These are phyloP conservation scores for Pichia nakasei DNA, from an alignment of 805 yeast genomes.

Conservation along the genomic window DNA sequence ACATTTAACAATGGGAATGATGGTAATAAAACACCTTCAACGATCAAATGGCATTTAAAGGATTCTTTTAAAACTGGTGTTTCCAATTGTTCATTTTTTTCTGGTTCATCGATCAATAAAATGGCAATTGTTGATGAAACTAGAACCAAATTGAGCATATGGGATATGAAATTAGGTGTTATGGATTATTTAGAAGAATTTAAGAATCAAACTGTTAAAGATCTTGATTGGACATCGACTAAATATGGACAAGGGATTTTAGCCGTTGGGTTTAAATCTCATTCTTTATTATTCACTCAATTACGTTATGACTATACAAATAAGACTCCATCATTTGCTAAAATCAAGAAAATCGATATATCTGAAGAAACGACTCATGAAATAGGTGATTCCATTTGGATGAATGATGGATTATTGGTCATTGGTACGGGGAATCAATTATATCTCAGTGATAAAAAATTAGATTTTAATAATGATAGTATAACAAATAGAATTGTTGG, in stretches of 20 bases:
- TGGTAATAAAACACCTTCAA: neutral
- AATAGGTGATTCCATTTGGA: slow-evolving; percentile 88
- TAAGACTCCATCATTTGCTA: slow-evolving; percentile 64
- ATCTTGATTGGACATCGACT: slow-evolving; percentile 84
- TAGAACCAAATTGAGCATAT: slow-evolving; percentile 50
- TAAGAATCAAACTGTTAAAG: slow-evolving; percentile 37
- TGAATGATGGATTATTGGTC: slow-evolving; percentile 66
- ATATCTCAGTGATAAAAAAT: slow-evolving; percentile 63
- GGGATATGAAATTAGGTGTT: slow-evolving; percentile 66
- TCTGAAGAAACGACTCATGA: slow-evolving; percentile 63
- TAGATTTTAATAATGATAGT: slow-evolving; percentile 44
- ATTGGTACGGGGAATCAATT: slow-evolving; percentile 88
- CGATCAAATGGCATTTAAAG: slow-evolving; percentile 45
- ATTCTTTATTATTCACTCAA: slow-evolving; percentile 67
- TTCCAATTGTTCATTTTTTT: slow-evolving; percentile 40
- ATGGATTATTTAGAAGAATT: slow-evolving; percentile 51
- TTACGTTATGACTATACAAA: slow-evolving; percentile 85
- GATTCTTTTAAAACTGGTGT: slow-evolving; percentile 49
- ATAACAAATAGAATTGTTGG: slow-evolving; percentile 49
- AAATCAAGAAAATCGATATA: slow-evolving; percentile 65
- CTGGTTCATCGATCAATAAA: slow-evolving; percentile 70
- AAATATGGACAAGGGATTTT: slow-evolving; percentile 58
- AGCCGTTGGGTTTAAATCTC: slow-evolving; percentile 65
- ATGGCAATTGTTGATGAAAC: slow-evolving; percentile 61
- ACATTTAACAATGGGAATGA: slow-evolving; percentile 13